Percentiles rank a stretch among this genome's conserved stretches.
Evolutionary conservation across 257 asterid species (phyloP).

Genomic region (Nicotiana attenuata): DNA sequence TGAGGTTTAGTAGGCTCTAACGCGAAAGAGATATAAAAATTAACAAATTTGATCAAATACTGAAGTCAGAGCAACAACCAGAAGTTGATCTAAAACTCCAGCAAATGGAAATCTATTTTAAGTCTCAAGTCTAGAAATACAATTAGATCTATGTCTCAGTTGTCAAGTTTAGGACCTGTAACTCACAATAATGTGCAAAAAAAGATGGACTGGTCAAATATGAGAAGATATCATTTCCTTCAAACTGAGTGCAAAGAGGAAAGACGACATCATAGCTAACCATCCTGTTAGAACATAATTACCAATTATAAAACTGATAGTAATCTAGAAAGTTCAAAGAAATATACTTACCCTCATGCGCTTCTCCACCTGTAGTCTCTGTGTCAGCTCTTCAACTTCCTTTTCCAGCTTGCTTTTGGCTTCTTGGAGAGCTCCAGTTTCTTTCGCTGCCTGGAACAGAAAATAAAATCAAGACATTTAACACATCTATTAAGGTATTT

Average conservation of each 20-base stretch:
- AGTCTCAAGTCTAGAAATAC: background rate
- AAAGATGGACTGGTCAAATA: background rate
- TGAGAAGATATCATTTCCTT: background rate
- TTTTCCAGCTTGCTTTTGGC: slow-evolving; percentile 69
- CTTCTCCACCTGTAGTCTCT: slow-evolving; percentile 66
- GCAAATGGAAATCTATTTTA: background rate
- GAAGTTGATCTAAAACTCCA: background rate
- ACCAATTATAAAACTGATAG: background rate
- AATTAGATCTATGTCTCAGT: background rate
- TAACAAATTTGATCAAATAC: background rate
- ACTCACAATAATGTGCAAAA: slow-evolving; percentile 1
- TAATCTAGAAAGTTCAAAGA: background rate
- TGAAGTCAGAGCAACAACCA: background rate
- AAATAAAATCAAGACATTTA: background rate
- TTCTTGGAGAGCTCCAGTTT: slow-evolving; percentile 85
- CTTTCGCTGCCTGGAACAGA: slow-evolving; percentile 73
- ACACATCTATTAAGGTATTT: background rate
- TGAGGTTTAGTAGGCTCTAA: background rate
- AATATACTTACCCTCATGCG: slow-evolving; percentile 50
- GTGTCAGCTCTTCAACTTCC: slow-evolving; percentile 68
- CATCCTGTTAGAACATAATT: background rate
- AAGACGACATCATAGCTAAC: background rate
- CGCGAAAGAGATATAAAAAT: background rate
- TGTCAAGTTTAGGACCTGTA: background rate
- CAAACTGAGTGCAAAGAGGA: background rate